A percentile compares a stretch with the other conserved stretches of the same genome.
phyloP scores from a whole-genome alignment of 2,329 filamentous ascomycete species.

The Hypoxylon sp. region DNA sequence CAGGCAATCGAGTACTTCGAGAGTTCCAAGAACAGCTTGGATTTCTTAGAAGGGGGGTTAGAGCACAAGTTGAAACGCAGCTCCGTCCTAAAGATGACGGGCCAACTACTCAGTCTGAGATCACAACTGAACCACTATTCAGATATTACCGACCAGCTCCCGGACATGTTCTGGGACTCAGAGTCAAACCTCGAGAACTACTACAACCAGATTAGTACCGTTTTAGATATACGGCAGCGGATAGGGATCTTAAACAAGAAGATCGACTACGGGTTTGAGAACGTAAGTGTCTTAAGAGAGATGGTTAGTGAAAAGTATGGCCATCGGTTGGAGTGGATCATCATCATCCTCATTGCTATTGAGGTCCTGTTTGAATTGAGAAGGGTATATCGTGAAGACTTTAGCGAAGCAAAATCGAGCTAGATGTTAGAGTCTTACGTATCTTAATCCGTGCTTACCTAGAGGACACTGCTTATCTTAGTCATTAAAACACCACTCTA shows the following conservation, averaged over 20 bases:
- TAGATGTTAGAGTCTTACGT: conserved; percentile 7
- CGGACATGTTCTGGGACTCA: conserved; percentile 98
- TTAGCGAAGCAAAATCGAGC: conserved; percentile 33
- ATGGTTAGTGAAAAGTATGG: conserved; percentile 92
- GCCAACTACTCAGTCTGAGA: conserved; percentile 88
- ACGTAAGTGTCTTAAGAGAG: conserved; percentile 88
- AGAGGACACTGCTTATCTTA: background rate
- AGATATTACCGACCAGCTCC: conserved; percentile 93
- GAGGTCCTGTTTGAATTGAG: conserved; percentile 89
- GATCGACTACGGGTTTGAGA: conserved; percentile 98
- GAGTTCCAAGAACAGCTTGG: conserved; percentile 85
- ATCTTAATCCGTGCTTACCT: background rate
- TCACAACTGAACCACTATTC: conserved; percentile 97
- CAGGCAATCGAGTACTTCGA: conserved; percentile 87
- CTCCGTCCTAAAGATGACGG: conserved; percentile 93
- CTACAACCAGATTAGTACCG: conserved; percentile 92
- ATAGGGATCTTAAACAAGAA: conserved; percentile 95
- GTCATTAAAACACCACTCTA: conserved; percentile 18
- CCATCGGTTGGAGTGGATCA: conserved; percentile 91
- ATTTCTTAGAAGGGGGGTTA: conserved; percentile 71
- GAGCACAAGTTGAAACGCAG: conserved; percentile 75
- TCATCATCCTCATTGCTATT: conserved; percentile 92
- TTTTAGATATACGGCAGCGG: conserved; percentile 89
- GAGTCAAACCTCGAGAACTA: conserved; percentile 93
- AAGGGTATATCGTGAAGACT: conserved; percentile 49